These are phyloP conservation scores for Paramecium sexaurelia DNA, from an alignment of 73 alveolate species.

Conservation along the genomic window DNA sequence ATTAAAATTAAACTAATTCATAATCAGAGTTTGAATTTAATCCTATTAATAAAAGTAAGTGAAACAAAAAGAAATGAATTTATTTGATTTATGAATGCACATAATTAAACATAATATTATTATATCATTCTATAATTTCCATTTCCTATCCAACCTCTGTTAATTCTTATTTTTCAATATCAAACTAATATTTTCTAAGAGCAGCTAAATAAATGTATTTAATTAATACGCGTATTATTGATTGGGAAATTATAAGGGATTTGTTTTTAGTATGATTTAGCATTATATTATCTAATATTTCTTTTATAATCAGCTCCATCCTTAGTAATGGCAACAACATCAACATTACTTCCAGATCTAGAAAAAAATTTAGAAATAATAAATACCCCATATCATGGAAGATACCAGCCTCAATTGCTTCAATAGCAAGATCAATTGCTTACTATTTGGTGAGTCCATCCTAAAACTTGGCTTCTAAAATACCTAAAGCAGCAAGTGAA, in stretches of 20 bases:
- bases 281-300: slow-evolving; percentile 81
- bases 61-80: not conserved
- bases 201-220: not conserved
- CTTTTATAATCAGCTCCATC: slow-evolving; percentile 77
- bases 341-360: slow-evolving; percentile 94
- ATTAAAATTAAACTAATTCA: too few relatives aligned
- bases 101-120: not conserved
- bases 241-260: slow-evolving; percentile 14
- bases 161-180: slow-evolving; percentile 47
- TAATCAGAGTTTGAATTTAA: too few relatives aligned
- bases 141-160: slow-evolving; percentile 10
- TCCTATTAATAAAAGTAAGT: not conserved
- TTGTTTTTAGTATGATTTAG: slow-evolving; percentile 71
- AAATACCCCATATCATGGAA: slow-evolving; percentile 96
- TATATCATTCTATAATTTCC: slow-evolving; percentile 53
- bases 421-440: slow-evolving; percentile 83
- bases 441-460: slow-evolving; percentile 91
- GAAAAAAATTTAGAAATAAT: not conserved
- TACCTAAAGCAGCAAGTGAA: slow-evolving; percentile 97
- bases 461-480: slow-evolving; percentile 94
- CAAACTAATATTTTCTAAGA: slow-evolving; percentile 3
- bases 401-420: slow-evolving; percentile 97
- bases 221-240: not conserved
- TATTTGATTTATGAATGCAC: slow-evolving; percentile 42
- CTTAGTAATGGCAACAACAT: slow-evolving; percentile 84